These are phyloP conservation scores for Wickerhamiella dianesei DNA, from an alignment of 805 yeast genomes.

Conservation along the genomic window DNA sequence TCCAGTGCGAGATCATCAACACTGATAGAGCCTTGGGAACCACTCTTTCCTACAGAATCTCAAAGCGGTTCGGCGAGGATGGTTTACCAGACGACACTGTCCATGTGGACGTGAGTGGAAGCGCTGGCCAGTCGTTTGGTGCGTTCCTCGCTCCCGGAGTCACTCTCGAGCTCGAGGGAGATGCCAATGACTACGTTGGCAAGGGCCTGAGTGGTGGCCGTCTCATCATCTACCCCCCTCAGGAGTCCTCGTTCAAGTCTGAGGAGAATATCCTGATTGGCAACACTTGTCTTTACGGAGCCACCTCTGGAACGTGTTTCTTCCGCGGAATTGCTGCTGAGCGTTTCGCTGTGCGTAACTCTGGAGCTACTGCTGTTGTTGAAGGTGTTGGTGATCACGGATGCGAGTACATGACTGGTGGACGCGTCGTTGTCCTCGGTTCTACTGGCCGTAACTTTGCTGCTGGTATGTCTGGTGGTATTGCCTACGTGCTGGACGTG, in stretches of 20 bases:
- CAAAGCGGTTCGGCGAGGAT: conserved; percentile 82
- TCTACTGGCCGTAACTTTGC: conserved; percentile 84
- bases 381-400: conserved; percentile 99
- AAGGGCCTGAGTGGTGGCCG: conserved; percentile 96
- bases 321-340: conserved; percentile 97
- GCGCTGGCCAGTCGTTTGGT: conserved; percentile 98
- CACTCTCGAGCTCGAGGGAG: conserved; percentile 91
- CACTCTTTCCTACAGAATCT: conserved; percentile 83
- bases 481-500: conserved; percentile 88
- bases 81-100: conserved; percentile 94
- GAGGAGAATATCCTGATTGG: conserved; percentile 95
- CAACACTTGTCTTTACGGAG: conserved; percentile 96
- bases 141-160: conserved; percentile 95
- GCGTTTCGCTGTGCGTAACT: conserved; percentile 95
- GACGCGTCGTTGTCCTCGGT: conserved; percentile 88
- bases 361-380: conserved; percentile 93
- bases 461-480: conserved; percentile 99
- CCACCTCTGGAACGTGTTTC: conserved; percentile 88
- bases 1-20: conserved; percentile 84
- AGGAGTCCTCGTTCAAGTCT: conserved; percentile 68
- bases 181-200: conserved; percentile 95
- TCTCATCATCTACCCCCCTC: conserved; percentile 82
- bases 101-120: conserved; percentile 80
- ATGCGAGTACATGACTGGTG: conserved; percentile 99
- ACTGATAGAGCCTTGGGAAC: conserved; percentile 96